These are phyloP conservation scores for Phaeoacremonium minimum DNA, from an alignment of 2,329 filamentous ascomycete species.

Conservation along the genomic window DNA sequence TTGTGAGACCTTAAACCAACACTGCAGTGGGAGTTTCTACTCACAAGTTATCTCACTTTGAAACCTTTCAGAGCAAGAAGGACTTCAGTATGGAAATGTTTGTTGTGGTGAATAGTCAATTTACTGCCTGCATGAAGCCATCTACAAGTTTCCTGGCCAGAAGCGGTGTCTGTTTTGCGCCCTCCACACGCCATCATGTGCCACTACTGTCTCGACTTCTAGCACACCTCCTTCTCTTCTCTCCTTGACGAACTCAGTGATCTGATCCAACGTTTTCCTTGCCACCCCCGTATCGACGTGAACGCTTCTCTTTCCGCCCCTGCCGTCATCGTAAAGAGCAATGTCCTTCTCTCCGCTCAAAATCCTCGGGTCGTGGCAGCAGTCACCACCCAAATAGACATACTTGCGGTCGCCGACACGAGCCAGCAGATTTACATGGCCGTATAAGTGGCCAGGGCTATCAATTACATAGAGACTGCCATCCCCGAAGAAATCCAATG, in stretches of 20 bases:
- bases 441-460: conserved; percentile 44
- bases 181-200: too few relatives aligned
- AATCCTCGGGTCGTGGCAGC: conserved; percentile 47
- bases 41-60: too few relatives aligned
- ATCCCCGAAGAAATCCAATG: conserved; percentile 42
- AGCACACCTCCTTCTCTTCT: too few relatives aligned
- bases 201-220: too few relatives aligned
- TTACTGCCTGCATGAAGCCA: too few relatives aligned
- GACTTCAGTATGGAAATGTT: conserved; percentile 39
- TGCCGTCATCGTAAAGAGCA: conserved; percentile 41
- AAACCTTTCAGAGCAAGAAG: conserved; percentile 49
- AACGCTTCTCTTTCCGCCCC: conserved; percentile 40
- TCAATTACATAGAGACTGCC: conserved; percentile 41
- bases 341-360: conserved; percentile 46
- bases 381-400: conserved; percentile 47
- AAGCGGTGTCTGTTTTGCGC: too few relatives aligned
- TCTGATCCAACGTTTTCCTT: conserved; percentile 31
- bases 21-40: too few relatives aligned
- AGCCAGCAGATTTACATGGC: conserved; percentile 45
- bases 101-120: too few relatives aligned
- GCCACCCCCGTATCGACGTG: conserved; percentile 44
- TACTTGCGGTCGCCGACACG: conserved; percentile 31
- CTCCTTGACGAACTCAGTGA: too few relatives aligned
- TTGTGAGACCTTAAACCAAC: conserved; percentile 42
- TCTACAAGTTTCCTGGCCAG: too few relatives aligned